Base-by-base conservation (phyloP, 495 filamentous ascomycete species). In the Talaromyces proteolyticus region DNA sequence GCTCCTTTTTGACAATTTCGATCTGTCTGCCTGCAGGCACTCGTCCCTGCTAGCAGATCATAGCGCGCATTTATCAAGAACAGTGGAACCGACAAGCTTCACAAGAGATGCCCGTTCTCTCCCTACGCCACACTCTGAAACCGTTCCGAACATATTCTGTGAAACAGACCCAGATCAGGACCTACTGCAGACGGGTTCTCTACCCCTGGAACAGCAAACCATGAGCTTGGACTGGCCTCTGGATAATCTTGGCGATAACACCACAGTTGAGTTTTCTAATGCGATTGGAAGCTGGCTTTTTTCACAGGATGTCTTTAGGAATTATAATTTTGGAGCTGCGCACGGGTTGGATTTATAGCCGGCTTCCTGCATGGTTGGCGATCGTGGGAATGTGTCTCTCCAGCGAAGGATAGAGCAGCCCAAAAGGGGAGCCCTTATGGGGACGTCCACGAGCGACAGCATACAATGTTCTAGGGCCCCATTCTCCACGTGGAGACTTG, bases 61-160 rank as follows among this genome's bases (percentile, higher is more conserved):
- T 63, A 68, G 22, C 75, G 54, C 18, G 73, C 74, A 56, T 78
- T 77, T 16, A 78, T 50, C 39, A 70, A 73, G 57, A 73, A 76
- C 48, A 73, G 74, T 14, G 60, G 60, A 14, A 77, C 71, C 26
- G 26, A 29, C 26, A 29, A 29, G 26, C 26, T 29, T 29, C 26
- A 29, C 26, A 29, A 29, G 26, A 29, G 26, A 29, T 29, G 5
- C 26, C 26, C 12, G 26, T 29, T 29, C 26, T 12, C 26, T 29
- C 12, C 26, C 26, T 29, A 29, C 26, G 26, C 26, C 26, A 29
- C 26, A 29, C 26, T 29, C 26, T 29, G 26, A 29, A 12, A 29
- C 26, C 26, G 26, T 29, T 29, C 26, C 26, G 26, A 29, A 29
- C 26, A 29, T 29, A 29, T 29, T 29, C 26, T 12, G 12, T 29